Conservation (phyloP, 805 yeast species). For the Komagataella populi region DNA sequence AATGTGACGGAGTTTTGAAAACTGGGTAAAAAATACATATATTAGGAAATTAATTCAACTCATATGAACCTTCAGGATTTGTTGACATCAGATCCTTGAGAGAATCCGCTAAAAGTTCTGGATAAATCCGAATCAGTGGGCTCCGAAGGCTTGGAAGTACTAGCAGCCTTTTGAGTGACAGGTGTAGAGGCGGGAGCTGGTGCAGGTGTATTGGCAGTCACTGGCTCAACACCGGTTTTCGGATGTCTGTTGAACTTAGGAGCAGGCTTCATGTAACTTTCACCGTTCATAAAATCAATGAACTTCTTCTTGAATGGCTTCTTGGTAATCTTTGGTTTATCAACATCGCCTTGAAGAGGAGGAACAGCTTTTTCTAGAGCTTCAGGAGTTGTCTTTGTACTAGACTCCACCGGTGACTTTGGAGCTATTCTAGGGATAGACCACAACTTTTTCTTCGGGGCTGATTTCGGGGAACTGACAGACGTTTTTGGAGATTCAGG, state of each 20-base stretch:
- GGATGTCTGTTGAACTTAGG: background rate
- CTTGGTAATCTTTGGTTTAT: conserved; percentile 18
- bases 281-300: conserved; percentile 18
- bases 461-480: conserved; percentile 1
- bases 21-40: background rate
- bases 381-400: conserved; percentile 7
- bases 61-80: conserved; percentile 1
- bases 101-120: conserved; percentile 22
- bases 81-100: conserved; percentile 26
- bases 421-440: conserved; percentile 10
- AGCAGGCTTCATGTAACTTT: background rate
- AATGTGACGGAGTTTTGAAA: background rate
- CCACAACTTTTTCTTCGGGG: conserved; percentile 14
- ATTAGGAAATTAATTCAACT: background rate
- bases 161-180: conserved; percentile 2
- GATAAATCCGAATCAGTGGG: conserved; percentile 1
- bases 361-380: background rate
- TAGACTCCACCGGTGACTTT: conserved; percentile 9
- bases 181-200: conserved; percentile 3
- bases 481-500: conserved; percentile 18
- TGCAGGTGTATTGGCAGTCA: conserved; percentile 16
- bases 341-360: conserved; percentile 13
- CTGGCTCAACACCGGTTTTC: background rate
- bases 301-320: conserved; percentile 22
- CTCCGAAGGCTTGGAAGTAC: conserved; percentile 3